Evolutionary conservation across 2,329 filamentous ascomycete genomes (phyloP).

Genomic region (Colletotrichum plurivorum): DNA sequence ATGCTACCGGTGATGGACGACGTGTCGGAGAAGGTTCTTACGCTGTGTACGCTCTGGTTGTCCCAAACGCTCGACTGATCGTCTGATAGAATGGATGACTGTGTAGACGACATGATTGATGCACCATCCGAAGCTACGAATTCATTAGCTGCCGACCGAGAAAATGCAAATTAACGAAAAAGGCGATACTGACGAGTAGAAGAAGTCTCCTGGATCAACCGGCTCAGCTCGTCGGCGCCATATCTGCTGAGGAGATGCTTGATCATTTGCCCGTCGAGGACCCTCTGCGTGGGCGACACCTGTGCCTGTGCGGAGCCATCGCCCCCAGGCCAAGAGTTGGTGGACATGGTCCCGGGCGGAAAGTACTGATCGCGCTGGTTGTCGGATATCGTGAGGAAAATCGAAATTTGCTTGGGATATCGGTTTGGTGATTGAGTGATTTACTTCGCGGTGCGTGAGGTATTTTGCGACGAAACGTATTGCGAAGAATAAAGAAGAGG

Average conservation of each 20-base stretch:
- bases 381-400: neutral
- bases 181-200: slow-evolving; percentile 47
- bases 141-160: slow-evolving; percentile 7
- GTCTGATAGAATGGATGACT: slow-evolving; percentile 53
- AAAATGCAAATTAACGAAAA: neutral
- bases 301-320: slow-evolving; percentile 47
- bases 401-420: neutral
- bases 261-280: slow-evolving; percentile 52
- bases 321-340: slow-evolving; percentile 50
- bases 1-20: slow-evolving; percentile 57
- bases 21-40: slow-evolving; percentile 56
- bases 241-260: slow-evolving; percentile 53
- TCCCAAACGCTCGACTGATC: slow-evolving; percentile 55
- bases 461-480: slow-evolving; percentile 23
- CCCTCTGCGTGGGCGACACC: slow-evolving; percentile 39
- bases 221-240: slow-evolving; percentile 49
- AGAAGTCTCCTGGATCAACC: slow-evolving; percentile 51
- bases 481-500: slow-evolving; percentile 18
- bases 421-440: neutral
- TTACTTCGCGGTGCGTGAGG: neutral
- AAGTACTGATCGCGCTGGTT: neutral
- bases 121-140: slow-evolving; percentile 46
- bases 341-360: slow-evolving; percentile 38
- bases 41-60: slow-evolving; percentile 51
- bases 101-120: slow-evolving; percentile 52